These are phyloP conservation scores for Neurospora intermedia DNA, from an alignment of 495 filamentous ascomycete species.

Conservation along the genomic window DNA sequence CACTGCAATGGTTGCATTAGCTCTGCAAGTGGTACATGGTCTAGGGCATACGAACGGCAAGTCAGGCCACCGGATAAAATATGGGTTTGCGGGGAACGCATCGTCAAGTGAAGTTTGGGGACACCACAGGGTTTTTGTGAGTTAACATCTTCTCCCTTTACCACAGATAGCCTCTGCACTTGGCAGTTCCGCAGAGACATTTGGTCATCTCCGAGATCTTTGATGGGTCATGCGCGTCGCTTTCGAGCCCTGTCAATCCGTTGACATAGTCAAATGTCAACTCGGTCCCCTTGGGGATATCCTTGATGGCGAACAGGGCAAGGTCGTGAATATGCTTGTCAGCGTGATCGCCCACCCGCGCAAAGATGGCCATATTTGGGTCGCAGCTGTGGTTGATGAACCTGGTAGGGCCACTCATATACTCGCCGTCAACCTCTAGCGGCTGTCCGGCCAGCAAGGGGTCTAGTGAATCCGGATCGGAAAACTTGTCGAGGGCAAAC, in stretches of 20 bases:
- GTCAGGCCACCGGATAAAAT: neutral
- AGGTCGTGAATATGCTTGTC: conserved; percentile 74
- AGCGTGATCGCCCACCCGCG: conserved; percentile 66
- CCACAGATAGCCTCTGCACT: conserved; percentile 62
- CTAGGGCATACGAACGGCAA: neutral
- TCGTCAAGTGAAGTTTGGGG: neutral
- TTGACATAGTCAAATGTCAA: conserved; percentile 82
- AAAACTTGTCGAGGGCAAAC: conserved; percentile 76
- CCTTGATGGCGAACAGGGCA: conserved; percentile 67
- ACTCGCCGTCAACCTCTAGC: conserved; percentile 46
- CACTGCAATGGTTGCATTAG: neutral
- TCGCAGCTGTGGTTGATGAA: conserved; percentile 70
- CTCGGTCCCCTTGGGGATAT: conserved; percentile 61
- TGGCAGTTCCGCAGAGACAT: conserved; percentile 58
- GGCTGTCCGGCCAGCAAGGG: conserved; percentile 29
- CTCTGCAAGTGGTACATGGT: neutral
- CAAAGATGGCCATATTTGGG: conserved; percentile 68
- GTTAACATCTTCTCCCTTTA: conserved; percentile 12
- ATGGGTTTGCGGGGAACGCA: neutral
- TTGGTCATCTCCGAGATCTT: conserved; percentile 38
- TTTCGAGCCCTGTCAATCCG: conserved; percentile 35
- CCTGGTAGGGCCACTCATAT: conserved; percentile 47
- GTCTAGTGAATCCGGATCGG: conserved; percentile 36
- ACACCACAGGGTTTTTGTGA: neutral
- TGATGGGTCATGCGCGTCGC: conserved; percentile 38